Evolutionary conservation across 2,329 filamentous ascomycete species (phyloP).

Genomic region (Achaetomium macrosporum): DNA sequence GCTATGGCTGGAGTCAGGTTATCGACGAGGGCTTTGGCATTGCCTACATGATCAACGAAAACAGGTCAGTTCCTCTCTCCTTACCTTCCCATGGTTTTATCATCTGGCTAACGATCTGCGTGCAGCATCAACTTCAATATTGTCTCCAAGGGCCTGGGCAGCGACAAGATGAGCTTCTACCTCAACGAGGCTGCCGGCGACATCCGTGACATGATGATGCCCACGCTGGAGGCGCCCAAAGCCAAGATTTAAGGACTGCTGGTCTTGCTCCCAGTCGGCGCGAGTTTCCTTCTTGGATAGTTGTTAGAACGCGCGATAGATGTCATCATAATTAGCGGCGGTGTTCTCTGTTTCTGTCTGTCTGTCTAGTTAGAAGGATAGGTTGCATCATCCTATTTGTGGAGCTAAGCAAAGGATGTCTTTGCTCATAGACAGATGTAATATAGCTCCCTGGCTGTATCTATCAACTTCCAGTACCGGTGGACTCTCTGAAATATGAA

Average conservation of each 20-base stretch:
- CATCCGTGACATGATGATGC: conserved; percentile 77
- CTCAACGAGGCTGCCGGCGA: conserved; percentile 90
- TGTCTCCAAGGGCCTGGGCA: conserved; percentile 86
- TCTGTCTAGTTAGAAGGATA: neutral
- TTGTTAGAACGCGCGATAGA: neutral
- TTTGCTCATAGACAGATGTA: neutral
- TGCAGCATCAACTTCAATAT: conserved; percentile 93
- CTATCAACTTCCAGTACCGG: too few species aligned
- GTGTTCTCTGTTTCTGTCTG: neutral
- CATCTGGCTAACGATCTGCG: neutral
- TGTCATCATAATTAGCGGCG: neutral
- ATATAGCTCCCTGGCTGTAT: neutral
- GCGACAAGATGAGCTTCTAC: conserved; percentile 91
- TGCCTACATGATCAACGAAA: conserved; percentile 99
- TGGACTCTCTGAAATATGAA: too few species aligned
- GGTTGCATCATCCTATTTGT: neutral
- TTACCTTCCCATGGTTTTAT: neutral
- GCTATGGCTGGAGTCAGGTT: conserved; percentile 98
- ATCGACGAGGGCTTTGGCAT: conserved; percentile 95
- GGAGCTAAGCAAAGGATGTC: neutral
- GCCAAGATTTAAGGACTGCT: conserved; percentile 67
- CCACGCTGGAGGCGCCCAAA: conserved; percentile 73
- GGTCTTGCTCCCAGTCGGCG: neutral
- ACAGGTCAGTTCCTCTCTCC: conserved; percentile 55
- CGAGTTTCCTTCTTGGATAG: conserved; percentile 1